Evolutionary conservation across 331 rosid species (phyloP), one percentile per base, ranked within the genome.

Genomic region (Malus hybrid): DNA sequence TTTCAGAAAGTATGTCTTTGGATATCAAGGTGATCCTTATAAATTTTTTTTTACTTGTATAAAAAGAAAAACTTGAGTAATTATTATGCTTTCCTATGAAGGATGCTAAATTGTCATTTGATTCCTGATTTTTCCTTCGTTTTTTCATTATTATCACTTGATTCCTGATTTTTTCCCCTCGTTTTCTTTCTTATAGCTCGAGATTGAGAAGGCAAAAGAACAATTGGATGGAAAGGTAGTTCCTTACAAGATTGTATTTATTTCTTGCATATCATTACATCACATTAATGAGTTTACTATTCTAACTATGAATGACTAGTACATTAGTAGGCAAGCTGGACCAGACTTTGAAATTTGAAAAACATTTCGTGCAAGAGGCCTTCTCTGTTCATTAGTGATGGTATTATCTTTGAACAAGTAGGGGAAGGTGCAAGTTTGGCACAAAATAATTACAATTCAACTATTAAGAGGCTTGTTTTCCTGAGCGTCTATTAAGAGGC

Each of bases 191-290:
- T 67, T 75, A 75, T 89, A 94, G 97, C 77, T 78, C 66, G 97
- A 94, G 82, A 94, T 92, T 81, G 86, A 86, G 86, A 87, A 80
- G 83, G 96, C 86, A 60, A 90, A 86, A 82, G 96, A 80, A 55
- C 83, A 80, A 63, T 81, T 92, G 82, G 93, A 90, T 63, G 86
- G 81, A 74, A 94, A 94, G 99, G 99, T 94, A 85, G 87, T 72
- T 52, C 71, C 46, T 11, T 62, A 53, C 16, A 64, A 28, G 57
- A 62, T 74, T 58, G 60, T 65, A 79, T 62, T 19, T 74, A 48
- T 68, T 66, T 81, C 50, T 53, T 36, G 60, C 69, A 46, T 72
- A 72, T 32, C 68, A 24, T 72, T 33, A 78, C 70, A 36, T n/a
- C 26, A 12, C 48, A 75, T 68, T n/a, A 42, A 60, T 19, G 9